These are phyloP conservation scores for Calcarisporium arbuscula DNA, from an alignment of 2,329 filamentous ascomycete species.

Conservation along the genomic window DNA sequence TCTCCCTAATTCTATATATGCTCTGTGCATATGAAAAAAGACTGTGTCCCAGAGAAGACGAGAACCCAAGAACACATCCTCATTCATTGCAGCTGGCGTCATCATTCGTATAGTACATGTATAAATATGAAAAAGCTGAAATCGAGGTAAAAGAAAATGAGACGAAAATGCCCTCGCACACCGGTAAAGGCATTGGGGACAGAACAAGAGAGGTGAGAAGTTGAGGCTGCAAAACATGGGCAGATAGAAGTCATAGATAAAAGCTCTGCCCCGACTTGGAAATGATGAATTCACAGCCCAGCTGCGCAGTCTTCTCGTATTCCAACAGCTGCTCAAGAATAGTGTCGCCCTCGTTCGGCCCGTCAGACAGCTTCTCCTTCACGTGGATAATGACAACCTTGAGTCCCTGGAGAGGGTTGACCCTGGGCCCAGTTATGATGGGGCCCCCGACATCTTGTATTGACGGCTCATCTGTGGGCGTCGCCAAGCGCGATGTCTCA, in stretches of 20 bases:
- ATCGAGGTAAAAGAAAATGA: constrained; percentile 5
- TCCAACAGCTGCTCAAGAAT: constrained; percentile 66
- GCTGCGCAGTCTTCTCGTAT: constrained; percentile 54
- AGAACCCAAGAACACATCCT: too few relatives aligned
- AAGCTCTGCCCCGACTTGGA: constrained; percentile 59
- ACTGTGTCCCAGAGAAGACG: too few relatives aligned
- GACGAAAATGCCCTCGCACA: too few relatives aligned
- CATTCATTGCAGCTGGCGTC: too few relatives aligned
- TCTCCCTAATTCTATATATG: too few relatives aligned
- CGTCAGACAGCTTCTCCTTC: constrained; percentile 78
- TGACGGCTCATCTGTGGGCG: constrained; percentile 41
- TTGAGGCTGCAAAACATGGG: background rate
- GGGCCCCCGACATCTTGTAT: constrained; percentile 30
- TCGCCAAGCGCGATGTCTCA: constrained; percentile 38
- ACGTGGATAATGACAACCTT: constrained; percentile 87
- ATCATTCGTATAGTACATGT: background rate
- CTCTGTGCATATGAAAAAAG: too few relatives aligned
- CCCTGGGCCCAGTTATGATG: constrained; percentile 9
- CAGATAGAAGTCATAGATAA: constrained; percentile 32
- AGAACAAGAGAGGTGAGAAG: too few relatives aligned
- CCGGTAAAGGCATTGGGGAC: too few relatives aligned
- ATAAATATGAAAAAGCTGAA: constrained; percentile 7
- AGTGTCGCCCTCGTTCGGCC: constrained; percentile 52
- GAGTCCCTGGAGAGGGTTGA: constrained; percentile 62
- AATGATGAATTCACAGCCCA: constrained; percentile 78